These are phyloP conservation scores for Iberis pinnata DNA, from an alignment of 345 rosid species.

Conservation along the genomic window DNA sequence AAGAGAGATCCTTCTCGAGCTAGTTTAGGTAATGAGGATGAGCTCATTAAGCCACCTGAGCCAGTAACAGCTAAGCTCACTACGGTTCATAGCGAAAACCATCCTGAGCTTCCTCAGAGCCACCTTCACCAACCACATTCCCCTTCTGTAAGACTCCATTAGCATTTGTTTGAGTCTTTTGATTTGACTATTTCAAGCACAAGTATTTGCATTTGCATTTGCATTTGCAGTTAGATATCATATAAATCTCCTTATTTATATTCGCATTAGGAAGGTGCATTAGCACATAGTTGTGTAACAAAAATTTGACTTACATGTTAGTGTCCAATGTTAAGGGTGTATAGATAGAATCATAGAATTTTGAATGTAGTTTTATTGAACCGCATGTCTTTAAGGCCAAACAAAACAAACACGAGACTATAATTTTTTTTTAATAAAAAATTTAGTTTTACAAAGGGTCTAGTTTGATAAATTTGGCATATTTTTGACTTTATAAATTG, in stretches of 20 bases:
- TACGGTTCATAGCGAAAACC: slow-evolving; percentile 22
- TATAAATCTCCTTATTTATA: neutral
- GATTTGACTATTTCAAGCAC: neutral
- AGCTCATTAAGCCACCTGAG: slow-evolving; percentile 49
- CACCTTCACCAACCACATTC: slow-evolving; percentile 49
- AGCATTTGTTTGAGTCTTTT: neutral
- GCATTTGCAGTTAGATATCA: neutral
- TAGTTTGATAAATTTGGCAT: no score
- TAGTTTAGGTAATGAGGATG: slow-evolving; percentile 90
- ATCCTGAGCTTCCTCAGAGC: slow-evolving; percentile 23
- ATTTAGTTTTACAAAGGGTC: no score
- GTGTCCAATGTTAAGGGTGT: neutral
- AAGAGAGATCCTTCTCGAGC: slow-evolving; percentile 88
- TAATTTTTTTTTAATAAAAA: no score
- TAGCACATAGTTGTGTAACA: slow-evolving; percentile 1
- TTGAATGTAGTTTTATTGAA: neutral
- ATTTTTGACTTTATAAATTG: no score
- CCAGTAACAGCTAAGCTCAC: slow-evolving; percentile 24
- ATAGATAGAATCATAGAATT: neutral
- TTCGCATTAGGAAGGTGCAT: no score
- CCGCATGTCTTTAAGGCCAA: no score
- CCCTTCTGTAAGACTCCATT: slow-evolving; percentile 58
- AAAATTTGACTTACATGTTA: neutral
- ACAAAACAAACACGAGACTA: no score
- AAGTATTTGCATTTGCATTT: neutral